Evolutionary conservation across 139 green algal genomes (phyloP).

Genomic region (Chlamydomonas incerta): DNA sequence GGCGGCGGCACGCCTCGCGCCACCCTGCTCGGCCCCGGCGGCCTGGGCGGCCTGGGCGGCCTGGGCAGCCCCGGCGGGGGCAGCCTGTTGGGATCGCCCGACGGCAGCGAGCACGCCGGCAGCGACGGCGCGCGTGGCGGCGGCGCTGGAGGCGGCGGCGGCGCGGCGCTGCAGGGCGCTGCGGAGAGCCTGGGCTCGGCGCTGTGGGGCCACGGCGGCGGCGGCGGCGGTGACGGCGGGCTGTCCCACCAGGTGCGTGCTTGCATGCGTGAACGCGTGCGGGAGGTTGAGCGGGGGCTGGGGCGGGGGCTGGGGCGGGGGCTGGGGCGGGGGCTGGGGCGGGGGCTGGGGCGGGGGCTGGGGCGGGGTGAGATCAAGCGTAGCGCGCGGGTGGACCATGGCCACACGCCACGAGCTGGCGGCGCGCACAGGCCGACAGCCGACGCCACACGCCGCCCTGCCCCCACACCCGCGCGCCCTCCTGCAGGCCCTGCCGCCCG

Average conservation of each 20-base stretch:
- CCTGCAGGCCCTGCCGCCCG: constrained; percentile 7
- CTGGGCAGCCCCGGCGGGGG: background rate
- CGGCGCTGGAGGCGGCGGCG: background rate
- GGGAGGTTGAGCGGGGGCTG: background rate
- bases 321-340: too few relatives aligned
- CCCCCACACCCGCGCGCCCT: too few relatives aligned
- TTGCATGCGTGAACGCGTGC: background rate
- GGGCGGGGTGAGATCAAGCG: too few relatives aligned
- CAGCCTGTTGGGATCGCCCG: background rate
- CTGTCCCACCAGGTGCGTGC: background rate
- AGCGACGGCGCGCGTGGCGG: background rate
- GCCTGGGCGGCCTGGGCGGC: too few relatives aligned
- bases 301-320: background rate
- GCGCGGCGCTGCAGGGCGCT: background rate
- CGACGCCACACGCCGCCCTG: too few relatives aligned
- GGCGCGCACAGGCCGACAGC: too few relatives aligned
- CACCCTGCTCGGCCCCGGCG: background rate
- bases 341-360: too few relatives aligned
- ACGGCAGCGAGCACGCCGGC: too few relatives aligned
- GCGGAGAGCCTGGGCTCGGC: background rate
- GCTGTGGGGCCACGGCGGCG: background rate
- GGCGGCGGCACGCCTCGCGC: background rate
- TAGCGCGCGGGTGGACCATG: too few relatives aligned
- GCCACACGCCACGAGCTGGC: too few relatives aligned
- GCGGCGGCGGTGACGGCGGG: background rate